Conservation (phyloP, 163 green algal species). For the Chlorella variabilis region DNA sequence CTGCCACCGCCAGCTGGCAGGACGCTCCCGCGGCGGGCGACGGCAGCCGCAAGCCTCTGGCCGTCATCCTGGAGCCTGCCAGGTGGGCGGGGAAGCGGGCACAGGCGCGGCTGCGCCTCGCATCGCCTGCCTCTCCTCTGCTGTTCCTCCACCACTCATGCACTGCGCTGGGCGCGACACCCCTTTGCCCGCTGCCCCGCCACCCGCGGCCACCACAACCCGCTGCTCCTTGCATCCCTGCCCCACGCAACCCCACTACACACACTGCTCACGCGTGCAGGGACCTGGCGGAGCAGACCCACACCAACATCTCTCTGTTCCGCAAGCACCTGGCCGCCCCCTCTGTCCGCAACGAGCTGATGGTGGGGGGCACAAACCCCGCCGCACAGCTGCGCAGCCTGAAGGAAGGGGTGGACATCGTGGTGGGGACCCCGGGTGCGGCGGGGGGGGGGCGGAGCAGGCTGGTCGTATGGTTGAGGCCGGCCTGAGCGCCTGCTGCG, state of each 20-base stretch:
- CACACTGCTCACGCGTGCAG: too few species aligned
- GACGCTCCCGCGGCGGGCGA: constrained; percentile 11
- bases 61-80: constrained; percentile 79
- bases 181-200: neutral
- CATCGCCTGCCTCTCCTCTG: too few species aligned
- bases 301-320: constrained; percentile 53
- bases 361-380: constrained; percentile 74
- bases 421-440: constrained; percentile 78
- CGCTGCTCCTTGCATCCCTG: neutral
- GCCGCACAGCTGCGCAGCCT: constrained; percentile 55
- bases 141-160: too few species aligned
- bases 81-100: constrained; percentile 8
- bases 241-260: neutral
- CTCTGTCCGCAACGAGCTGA: constrained; percentile 56
- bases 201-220: neutral
- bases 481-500: too few species aligned
- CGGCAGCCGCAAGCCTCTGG: constrained; percentile 60
- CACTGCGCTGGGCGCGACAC: too few species aligned
- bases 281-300: constrained; percentile 78
- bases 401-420: constrained; percentile 76
- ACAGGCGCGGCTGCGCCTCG: too few species aligned
- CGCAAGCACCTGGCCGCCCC: constrained; percentile 56
- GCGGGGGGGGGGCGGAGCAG: too few species aligned
- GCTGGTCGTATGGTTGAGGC: neutral
- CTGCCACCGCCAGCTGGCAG: constrained; percentile 22